Percentiles rank a stretch among this genome's conserved stretches.
Conservation (phyloP, 345 rosid genomes). For the Euphorbia lathyris region DNA sequence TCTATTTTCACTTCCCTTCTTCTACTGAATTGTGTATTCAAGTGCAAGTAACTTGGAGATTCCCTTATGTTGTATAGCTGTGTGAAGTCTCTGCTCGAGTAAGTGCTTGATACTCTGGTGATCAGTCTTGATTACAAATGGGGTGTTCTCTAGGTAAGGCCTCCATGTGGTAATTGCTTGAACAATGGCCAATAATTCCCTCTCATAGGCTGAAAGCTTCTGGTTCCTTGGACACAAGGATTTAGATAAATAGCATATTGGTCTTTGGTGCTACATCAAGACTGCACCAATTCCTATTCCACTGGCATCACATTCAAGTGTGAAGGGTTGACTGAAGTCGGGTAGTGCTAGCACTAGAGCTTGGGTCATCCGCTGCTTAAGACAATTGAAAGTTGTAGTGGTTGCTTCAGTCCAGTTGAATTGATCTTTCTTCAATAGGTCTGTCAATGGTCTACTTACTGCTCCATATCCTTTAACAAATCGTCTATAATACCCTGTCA, state of each 20-base stretch:
- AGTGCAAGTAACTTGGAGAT: not conserved
- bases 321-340: not conserved
- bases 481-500: not conserved
- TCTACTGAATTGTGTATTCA: not conserved
- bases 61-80: not conserved
- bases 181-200: not conserved
- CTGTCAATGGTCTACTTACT: not conserved
- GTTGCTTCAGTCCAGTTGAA: not conserved
- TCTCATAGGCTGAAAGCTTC: too few relatives aligned
- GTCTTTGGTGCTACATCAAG: not conserved
- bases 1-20: not conserved
- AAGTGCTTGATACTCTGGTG: not conserved
- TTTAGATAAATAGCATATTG: too few relatives aligned
- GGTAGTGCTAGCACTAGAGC: not conserved
- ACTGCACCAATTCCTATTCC: not conserved
- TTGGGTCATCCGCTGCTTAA: not conserved
- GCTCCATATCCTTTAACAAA: not conserved
- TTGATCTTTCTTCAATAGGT: not conserved
- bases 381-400: not conserved
- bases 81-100: not conserved
- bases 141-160: not conserved
- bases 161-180: too few relatives aligned
- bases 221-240: too few relatives aligned
- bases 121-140: not conserved
- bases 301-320: not conserved